Conservation (phyloP, 108 stramenopile genomes). For the Chaetoceros tenuissimus region DNA sequence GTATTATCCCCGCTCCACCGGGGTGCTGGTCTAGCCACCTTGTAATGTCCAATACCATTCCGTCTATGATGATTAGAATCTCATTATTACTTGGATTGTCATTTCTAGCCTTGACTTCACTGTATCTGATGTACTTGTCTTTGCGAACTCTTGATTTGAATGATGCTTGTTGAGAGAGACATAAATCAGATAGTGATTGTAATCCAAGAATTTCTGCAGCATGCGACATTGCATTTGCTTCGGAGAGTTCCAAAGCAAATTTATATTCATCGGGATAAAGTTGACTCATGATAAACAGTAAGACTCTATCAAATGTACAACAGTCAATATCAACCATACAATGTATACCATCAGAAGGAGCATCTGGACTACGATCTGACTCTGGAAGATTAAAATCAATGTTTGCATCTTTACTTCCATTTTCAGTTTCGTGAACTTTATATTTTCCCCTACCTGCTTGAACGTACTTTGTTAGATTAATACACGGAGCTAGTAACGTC, state of each 20-base stretch:
- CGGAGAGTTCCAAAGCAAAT: conserved; percentile 3
- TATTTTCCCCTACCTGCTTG: conserved; percentile 11
- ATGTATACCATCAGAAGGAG: conserved; percentile 4
- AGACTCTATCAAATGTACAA: conserved; percentile 8
- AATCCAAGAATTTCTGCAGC: conserved; percentile 9
- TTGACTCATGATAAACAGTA: conserved; percentile 2
- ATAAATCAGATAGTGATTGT: conserved; percentile 4
- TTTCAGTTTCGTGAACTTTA: neutral
- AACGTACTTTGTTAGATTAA: conserved; percentile 11
- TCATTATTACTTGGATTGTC: neutral
- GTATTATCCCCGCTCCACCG: conserved; percentile 20
- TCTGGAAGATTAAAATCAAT: neutral
- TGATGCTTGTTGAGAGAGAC: neutral
- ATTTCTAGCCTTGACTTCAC: conserved; percentile 4
- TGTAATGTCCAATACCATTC: conserved; percentile 18
- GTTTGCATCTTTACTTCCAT: no score
- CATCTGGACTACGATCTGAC: conserved; percentile 7
- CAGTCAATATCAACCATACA: conserved; percentile 5
- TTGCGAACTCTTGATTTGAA: conserved; percentile 7
- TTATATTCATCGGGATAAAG: conserved; percentile 4
- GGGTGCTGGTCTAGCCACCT: conserved; percentile 20
- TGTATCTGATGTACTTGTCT: conserved; percentile 3
- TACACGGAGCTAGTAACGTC: conserved; percentile 7
- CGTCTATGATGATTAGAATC: conserved; percentile 9
- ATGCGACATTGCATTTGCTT: conserved; percentile 1